These are phyloP conservation scores for Scedosporium boydii DNA, from an alignment of 2,329 filamentous ascomycete genomes.

Conservation along the genomic window DNA sequence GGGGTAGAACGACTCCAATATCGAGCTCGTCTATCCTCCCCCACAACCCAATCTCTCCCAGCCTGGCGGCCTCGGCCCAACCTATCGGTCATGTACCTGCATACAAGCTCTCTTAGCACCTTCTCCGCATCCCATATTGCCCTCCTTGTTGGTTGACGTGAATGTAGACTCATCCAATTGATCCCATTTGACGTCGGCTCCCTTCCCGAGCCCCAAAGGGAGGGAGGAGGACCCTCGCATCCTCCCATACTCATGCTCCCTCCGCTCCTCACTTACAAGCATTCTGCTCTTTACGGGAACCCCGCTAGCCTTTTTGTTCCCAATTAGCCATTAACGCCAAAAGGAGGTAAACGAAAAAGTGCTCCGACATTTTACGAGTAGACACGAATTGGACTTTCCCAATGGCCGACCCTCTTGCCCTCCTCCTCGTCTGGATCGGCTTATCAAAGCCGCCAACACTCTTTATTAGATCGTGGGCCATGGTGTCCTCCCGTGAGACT, in stretches of 20 bases:
- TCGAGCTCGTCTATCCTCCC: slow-evolving; percentile 4
- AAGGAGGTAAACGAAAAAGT: background rate
- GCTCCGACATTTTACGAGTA: background rate
- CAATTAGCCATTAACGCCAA: background rate
- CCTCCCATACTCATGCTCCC: background rate
- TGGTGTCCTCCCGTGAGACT: background rate
- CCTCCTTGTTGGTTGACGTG: background rate
- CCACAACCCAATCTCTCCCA: background rate
- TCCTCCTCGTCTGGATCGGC: background rate
- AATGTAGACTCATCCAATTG: background rate
- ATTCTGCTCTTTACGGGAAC: background rate
- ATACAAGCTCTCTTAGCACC: background rate
- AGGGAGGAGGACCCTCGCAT: background rate
- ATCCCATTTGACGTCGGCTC: slow-evolving; percentile 1
- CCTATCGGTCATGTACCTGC: slow-evolving; percentile 6
- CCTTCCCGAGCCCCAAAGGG: background rate
- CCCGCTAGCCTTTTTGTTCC: background rate
- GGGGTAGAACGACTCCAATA: slow-evolving; percentile 2
- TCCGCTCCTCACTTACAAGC: background rate
- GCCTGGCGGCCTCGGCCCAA: background rate
- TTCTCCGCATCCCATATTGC: slow-evolving; percentile 3
- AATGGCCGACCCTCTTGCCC: background rate
- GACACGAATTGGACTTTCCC: background rate
- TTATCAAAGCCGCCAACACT: background rate
- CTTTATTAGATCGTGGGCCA: background rate